These are phyloP conservation scores for Tricholoma hemisulphureum DNA, from an alignment of 768 basidiomycete species.

Conservation along the genomic window DNA sequence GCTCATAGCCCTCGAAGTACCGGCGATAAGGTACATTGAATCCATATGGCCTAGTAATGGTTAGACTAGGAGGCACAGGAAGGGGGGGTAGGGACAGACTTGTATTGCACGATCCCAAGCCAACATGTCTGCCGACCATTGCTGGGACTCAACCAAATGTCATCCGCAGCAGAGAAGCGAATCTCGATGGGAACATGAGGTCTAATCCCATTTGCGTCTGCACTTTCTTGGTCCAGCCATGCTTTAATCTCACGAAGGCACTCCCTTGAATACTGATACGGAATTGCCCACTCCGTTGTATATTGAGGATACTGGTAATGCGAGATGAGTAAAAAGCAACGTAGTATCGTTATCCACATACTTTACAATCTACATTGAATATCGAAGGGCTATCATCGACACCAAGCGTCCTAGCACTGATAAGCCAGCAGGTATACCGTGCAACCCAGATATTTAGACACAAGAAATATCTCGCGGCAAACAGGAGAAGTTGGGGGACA, in stretches of 20 bases:
- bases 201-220: slow-evolving; percentile 69
- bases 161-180: slow-evolving; percentile 82
- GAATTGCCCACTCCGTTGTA: slow-evolving; percentile 94
- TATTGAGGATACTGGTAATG: slow-evolving; percentile 75
- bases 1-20: slow-evolving; percentile 75
- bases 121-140: slow-evolving; percentile 78
- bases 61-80: neutral
- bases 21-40: slow-evolving; percentile 77
- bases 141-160: slow-evolving; percentile 93
- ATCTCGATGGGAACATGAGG: slow-evolving; percentile 94
- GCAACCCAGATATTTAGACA: slow-evolving; percentile 63
- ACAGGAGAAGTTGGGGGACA: slow-evolving; percentile 79
- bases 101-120: slow-evolving; percentile 98
- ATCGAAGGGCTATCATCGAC: slow-evolving; percentile 80
- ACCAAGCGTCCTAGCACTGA: slow-evolving; percentile 49
- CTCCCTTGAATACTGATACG: slow-evolving; percentile 59
- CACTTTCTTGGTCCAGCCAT: slow-evolving; percentile 69
- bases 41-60: slow-evolving; percentile 73
- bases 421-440: slow-evolving; percentile 67
- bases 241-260: slow-evolving; percentile 70
- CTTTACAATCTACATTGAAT: slow-evolving; percentile 93
- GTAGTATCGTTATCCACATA: slow-evolving; percentile 37
- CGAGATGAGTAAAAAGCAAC: slow-evolving; percentile 8
- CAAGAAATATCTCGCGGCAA: slow-evolving; percentile 66
- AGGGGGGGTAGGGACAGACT: slow-evolving; percentile 51